Evolutionary conservation across 2,329 filamentous ascomycete genomes (phyloP), one percentile per base, ranked within the genome.

Genomic region (Sclerotinia sclerotiorum): DNA sequence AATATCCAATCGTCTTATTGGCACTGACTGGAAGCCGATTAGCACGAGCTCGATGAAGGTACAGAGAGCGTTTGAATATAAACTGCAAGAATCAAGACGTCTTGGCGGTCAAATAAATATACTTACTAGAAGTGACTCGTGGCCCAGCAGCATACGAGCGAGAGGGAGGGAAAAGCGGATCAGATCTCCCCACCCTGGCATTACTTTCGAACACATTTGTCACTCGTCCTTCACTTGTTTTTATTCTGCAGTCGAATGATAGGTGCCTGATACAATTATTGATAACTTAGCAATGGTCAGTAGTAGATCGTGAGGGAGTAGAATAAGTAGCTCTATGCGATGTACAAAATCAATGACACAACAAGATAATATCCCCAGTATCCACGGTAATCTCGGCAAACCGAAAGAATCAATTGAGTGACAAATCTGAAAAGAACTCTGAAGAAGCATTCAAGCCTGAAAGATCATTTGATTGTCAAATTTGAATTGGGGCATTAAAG

Each of bases 1-100:
- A 5, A 3, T 29, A 44, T 46, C 29, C 64, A 60, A 42, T 17
- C 6, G 54, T 27, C 46, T 67, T 32, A n/a, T 67, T 67, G 6
- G 48, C 32, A 61, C 55, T 66, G 55, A 67, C 61, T 64, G 24
- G 5, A 46, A 2, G n/a, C 32, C 24, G 49, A 24, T 52, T 52
- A 52, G 48, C 21, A n/a, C 48, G 48, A 7, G 48, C 21, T 21
- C 21, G 48, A n/a, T 11, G 21, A n/a, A 24, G 21, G 48, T n/a
- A 49, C 10, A 49, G 7, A 49, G 39, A 42, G 39, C 15, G 39
- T 42, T 42, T 42, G 39, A 42, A 42, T 42, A 15, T 42, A 42
- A 42, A 8, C 39, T 42, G 39, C 39, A 42, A 42, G 15, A 42
- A 42, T 42, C 39, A 42, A 42, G 39, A 42, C 15, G 49, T 15